Conservation (phyloP, 1,139 yeast species). For the Lodderomyces jiufengensis region DNA sequence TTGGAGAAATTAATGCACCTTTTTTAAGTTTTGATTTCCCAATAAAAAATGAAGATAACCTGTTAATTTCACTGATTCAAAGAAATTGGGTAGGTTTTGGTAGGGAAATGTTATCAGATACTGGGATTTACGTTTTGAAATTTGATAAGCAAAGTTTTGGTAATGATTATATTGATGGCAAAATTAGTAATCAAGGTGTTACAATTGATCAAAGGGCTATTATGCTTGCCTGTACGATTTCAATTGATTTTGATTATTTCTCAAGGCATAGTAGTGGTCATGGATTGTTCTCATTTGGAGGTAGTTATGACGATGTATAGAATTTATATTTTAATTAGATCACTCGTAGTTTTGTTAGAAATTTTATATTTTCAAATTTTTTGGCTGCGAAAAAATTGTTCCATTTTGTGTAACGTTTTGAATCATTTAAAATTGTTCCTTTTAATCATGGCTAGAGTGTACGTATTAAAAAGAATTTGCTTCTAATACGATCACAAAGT, state of each 20-base stretch:
- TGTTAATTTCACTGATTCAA: conserved; percentile 72
- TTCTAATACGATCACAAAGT: too few relatives aligned
- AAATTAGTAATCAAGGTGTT: conserved; percentile 10
- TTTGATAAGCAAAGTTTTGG: conserved; percentile 72
- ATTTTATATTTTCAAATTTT: too few relatives aligned
- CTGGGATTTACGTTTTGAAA: conserved; percentile 84
- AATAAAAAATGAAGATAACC: conserved; percentile 53
- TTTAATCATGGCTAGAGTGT: too few relatives aligned
- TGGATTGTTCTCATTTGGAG: conserved; percentile 35
- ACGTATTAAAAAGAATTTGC: too few relatives aligned
- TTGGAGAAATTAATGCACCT: conserved; percentile 84
- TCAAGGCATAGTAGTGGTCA: conserved; percentile 75
- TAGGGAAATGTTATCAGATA: conserved; percentile 87
- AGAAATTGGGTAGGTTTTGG: conserved; percentile 95
- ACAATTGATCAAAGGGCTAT: conserved; percentile 83
- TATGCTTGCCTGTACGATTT: conserved; percentile 79
- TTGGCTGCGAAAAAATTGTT: too few relatives aligned
- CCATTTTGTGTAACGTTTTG: too few relatives aligned
- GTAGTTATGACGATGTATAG: conserved; percentile 22
- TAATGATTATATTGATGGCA: conserved; percentile 14
- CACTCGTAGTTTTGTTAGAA: too few relatives aligned
- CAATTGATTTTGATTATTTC: conserved; percentile 93
- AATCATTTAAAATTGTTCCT: too few relatives aligned
- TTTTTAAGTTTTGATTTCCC: conserved; percentile 86
- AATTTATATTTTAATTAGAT: too few relatives aligned